Evolutionary conservation across 2,329 filamentous ascomycete species (phyloP), one percentile per base, ranked within the genome.

Genomic region (Monilinia laxa): DNA sequence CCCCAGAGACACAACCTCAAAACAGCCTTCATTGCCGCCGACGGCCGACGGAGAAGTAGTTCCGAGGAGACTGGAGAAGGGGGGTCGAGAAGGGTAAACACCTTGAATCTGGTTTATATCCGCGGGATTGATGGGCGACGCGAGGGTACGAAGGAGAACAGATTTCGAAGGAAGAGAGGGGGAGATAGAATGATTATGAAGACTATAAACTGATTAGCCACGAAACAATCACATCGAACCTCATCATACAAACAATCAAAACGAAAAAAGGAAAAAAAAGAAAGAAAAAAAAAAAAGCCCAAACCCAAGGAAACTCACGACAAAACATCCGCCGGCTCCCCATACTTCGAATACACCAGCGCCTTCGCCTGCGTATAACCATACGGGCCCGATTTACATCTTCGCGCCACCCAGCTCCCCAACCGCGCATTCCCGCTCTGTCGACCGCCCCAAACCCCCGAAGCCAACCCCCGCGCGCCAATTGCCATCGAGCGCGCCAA

Each of bases 61-160:
- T 66, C 93, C 91, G 65, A 99, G 86, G 1, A 86, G 79, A 7
- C 87, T 88, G 23, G 87, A 88, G 79, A 96, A 93, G 55, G 85
- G 81, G 0, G 93, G 93, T 77, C 92, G 92, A 56, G 88, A 88
- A 69, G 94, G 94, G 81, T 99, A 99, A 4, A 94, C 93, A 71
- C 95, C 95, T 82, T 99, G 95, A 75, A 99, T 91, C 75, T 94
- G 94, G 82, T 99, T 99, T 79, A 99, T 91, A 80, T 99, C 95
- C 75, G 95, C 93, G 31, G 95, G 95, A 81, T 99, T 99, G 78
- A 99, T 92, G 67, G 95, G 92, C 0, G 93, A 88, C 42, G 93
- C 91, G 74, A 99, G 91, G 74, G 95, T 89, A 78, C 92, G 92
- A 68, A 99, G 82, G 65, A 94, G 93, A 72, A 96, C 81, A 70